Conservation (phyloP, 805 yeast genomes). For the Candida easanensis region DNA sequence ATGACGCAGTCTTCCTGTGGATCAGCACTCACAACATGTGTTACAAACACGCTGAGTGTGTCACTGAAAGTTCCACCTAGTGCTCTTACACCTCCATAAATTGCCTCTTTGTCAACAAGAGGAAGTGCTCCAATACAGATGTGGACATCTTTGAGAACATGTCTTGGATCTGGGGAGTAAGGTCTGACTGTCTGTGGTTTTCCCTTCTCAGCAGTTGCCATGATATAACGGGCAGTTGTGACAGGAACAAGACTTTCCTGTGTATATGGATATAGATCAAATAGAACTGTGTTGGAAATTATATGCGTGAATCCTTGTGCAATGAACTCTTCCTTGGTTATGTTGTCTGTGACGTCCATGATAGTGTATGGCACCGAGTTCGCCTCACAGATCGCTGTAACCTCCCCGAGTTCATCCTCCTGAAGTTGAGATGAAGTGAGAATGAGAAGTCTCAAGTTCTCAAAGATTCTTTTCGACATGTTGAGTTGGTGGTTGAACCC, state of each 20-base stretch:
- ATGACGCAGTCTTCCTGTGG: slow-evolving; percentile 56
- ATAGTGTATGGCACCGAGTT: slow-evolving; percentile 28
- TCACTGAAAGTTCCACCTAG: slow-evolving; percentile 77
- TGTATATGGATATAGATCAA: slow-evolving; percentile 39
- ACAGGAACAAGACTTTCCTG: slow-evolving; percentile 59
- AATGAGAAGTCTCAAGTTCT: slow-evolving; percentile 22
- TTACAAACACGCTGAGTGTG: slow-evolving; percentile 61
- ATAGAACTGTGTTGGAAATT: slow-evolving; percentile 49
- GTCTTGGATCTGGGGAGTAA: slow-evolving; percentile 70
- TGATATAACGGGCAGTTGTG: slow-evolving; percentile 60
- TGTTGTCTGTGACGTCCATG: slow-evolving; percentile 18
- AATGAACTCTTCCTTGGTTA: slow-evolving; percentile 22
- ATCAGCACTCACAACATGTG: slow-evolving; percentile 69
- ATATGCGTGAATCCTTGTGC: slow-evolving; percentile 40
- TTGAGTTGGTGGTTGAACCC: background rate
- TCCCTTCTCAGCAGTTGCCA: slow-evolving; percentile 40
- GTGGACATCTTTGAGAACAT: slow-evolving; percentile 58
- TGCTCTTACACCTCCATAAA: slow-evolving; percentile 61
- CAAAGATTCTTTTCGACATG: slow-evolving; percentile 21
- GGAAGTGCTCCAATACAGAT: slow-evolving; percentile 60
- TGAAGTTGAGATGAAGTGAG: slow-evolving; percentile 19
- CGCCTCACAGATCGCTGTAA: slow-evolving; percentile 21
- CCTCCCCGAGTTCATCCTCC: slow-evolving; percentile 13
- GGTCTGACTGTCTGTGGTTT: slow-evolving; percentile 50
- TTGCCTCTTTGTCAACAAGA: slow-evolving; percentile 59